Evolutionary conservation across 768 basidiomycete genomes (phyloP).

Genomic region (Mycena indigotica): DNA sequence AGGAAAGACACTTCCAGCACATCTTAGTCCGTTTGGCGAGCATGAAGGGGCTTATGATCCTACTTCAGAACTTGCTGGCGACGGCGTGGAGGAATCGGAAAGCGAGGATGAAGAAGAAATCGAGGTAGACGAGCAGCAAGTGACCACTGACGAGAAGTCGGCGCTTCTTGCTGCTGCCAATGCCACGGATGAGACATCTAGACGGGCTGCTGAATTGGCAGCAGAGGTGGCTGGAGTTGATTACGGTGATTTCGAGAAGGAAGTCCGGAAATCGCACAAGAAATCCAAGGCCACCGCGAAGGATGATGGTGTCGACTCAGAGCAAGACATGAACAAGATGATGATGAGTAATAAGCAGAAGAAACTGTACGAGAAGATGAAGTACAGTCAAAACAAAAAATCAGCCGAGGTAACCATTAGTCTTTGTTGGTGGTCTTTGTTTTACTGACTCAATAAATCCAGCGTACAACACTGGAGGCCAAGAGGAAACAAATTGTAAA

Average conservation of each 20-base stretch:
- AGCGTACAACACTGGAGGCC: slow-evolving; percentile 65
- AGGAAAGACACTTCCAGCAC: slow-evolving; percentile 86
- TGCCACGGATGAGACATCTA: slow-evolving; percentile 59
- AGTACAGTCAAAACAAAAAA: slow-evolving; percentile 79
- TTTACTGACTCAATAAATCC: slow-evolving; percentile 10
- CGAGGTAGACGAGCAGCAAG: slow-evolving; percentile 30
- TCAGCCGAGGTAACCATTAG: slow-evolving; percentile 68
- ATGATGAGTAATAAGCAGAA: slow-evolving; percentile 95
- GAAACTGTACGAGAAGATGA: slow-evolving; percentile 93
- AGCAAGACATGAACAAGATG: slow-evolving; percentile 95
- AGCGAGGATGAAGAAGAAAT: slow-evolving; percentile 35
- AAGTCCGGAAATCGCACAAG: slow-evolving; percentile 63
- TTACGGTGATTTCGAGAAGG: slow-evolving; percentile 75
- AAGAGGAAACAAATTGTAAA: slow-evolving; percentile 60
- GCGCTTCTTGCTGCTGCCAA: slow-evolving; percentile 38
- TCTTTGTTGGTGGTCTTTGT: background rate
- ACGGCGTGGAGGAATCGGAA: slow-evolving; percentile 36
- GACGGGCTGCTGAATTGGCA: slow-evolving; percentile 87
- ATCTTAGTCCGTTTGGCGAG: slow-evolving; percentile 94
- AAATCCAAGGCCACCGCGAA: slow-evolving; percentile 32
- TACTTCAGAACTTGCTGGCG: slow-evolving; percentile 39
- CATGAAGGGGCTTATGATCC: slow-evolving; percentile 78
- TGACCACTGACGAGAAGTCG: slow-evolving; percentile 26
- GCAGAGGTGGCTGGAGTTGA: slow-evolving; percentile 90
- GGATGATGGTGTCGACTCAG: slow-evolving; percentile 44